These are phyloP conservation scores for Spathaspora arborariae DNA, from an alignment of 805 yeast species.

Conservation along the genomic window DNA sequence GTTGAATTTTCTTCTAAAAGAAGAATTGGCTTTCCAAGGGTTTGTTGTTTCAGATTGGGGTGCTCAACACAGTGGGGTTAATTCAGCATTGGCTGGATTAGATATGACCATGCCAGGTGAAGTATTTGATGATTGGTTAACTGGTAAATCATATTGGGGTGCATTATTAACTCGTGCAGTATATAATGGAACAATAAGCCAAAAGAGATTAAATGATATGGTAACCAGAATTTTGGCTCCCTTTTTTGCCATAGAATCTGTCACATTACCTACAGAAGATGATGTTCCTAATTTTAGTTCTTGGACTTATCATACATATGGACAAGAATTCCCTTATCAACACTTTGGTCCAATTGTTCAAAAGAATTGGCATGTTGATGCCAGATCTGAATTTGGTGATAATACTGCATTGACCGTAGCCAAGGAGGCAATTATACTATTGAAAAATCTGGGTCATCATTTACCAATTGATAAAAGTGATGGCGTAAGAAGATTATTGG, in stretches of 20 bases:
- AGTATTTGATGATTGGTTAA: conserved; percentile 47
- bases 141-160: conserved; percentile 56
- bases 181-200: conserved; percentile 52
- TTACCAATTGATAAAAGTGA: conserved; percentile 48
- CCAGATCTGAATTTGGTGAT: conserved; percentile 45
- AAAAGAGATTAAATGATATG: conserved; percentile 57
- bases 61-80: conserved; percentile 58
- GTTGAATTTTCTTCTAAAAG: conserved; percentile 52
- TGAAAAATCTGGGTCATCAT: conserved; percentile 49
- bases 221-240: conserved; percentile 57
- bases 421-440: conserved; percentile 51
- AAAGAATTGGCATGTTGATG: conserved; percentile 54
- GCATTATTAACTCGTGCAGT: conserved; percentile 52
- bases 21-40: conserved; percentile 63
- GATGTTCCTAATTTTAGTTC: conserved; percentile 52
- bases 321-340: conserved; percentile 52
- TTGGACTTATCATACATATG: conserved; percentile 54
- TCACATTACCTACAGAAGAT: conserved; percentile 36
- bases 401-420: conserved; percentile 51
- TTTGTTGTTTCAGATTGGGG: conserved; percentile 67
- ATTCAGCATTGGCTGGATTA: conserved; percentile 53
- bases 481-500: conserved; percentile 38
- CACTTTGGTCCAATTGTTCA: conserved; percentile 51
- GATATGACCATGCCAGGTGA: conserved; percentile 70
- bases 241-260: conserved; percentile 42